Conservation (phyloP, 345 rosid species). For the Noccaea bulbosa region DNA sequence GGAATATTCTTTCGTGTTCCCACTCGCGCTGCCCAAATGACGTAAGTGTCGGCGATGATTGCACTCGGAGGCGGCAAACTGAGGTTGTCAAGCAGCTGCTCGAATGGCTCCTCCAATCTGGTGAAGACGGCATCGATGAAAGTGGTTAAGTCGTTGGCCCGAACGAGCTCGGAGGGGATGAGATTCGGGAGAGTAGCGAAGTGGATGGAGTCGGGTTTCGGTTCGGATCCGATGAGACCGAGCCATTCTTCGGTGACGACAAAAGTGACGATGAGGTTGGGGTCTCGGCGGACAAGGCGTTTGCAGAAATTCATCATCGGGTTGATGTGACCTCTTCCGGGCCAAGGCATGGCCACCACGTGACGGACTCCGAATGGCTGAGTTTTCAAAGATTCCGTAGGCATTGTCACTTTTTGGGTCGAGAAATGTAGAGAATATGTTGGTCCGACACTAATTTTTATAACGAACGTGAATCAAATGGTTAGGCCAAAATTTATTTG, state of each 20-base stretch:
- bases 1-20: slow-evolving; percentile 51
- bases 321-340: slow-evolving; percentile 72
- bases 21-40: slow-evolving; percentile 48
- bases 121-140: slow-evolving; percentile 33
- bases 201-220: slow-evolving; percentile 46
- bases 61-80: slow-evolving; percentile 29
- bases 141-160: slow-evolving; percentile 33
- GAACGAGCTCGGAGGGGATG: slow-evolving; percentile 43
- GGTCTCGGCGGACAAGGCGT: slow-evolving; percentile 42
- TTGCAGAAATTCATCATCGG: slow-evolving; percentile 73
- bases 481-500: too few relatives aligned
- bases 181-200: slow-evolving; percentile 41
- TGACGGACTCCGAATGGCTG: slow-evolving; percentile 19
- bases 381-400: background rate
- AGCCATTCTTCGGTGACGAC: slow-evolving; percentile 79
- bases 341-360: slow-evolving; percentile 63
- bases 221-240: slow-evolving; percentile 50
- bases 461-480: too few relatives aligned
- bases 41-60: slow-evolving; percentile 46
- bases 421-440: too few relatives aligned
- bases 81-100: slow-evolving; percentile 48
- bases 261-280: slow-evolving; percentile 51
- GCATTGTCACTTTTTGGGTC: too few relatives aligned
- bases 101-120: slow-evolving; percentile 50
- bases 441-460: too few relatives aligned